Base-by-base conservation (phyloP, 768 basidiomycete species). In the Cyathus striatus region DNA sequence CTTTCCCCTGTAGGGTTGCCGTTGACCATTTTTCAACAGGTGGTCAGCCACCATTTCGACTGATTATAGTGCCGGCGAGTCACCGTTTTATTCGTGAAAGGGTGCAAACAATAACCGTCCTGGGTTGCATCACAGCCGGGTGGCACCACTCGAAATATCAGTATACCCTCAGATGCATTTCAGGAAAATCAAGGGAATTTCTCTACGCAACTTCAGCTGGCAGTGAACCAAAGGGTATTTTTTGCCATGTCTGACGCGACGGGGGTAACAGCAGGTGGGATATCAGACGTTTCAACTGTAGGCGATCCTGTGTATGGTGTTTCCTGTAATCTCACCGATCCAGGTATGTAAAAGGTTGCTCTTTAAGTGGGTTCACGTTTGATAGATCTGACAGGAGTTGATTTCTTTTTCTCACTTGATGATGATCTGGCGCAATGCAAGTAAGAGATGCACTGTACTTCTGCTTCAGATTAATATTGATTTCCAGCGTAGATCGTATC, bases 171-270 rank as follows among this genome's bases (percentile, higher is more conserved):
- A 6, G 39, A 41, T 20, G 50, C 49, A 13, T 59, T 51, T 40
- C 33, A 49, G 21, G 42, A 40, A 16, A 42, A 49, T 17, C 27
- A 44, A 5, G 59, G 61, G 10, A 38, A 40, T 10, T 59, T 55
- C 38, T 45, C 50, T 6, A 49, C 52, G 9, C 45, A 36, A 17
- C 38, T 59, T 2, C n/a, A 40, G 2, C 41, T 59, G 13, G 1
- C 25, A 5, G 41, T 47, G 23, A 38, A 41, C n/a, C 21, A 48
- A 20, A 41, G 38, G 10, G 41, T 59, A 12, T 35, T 59, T 40
- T 50, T 62, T 23, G 45, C 50, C 35, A 57, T 62, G 54, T 57
- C 56, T 6, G 61, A 62, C 30, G 54, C 59, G 6, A 54, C 53
- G 4, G 61, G 55, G 7, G 41, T 48, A 24, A 54, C 55, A 12